Conservation (phyloP, 1,284 basidiomycete genomes). For the Inonotus obliquus region DNA sequence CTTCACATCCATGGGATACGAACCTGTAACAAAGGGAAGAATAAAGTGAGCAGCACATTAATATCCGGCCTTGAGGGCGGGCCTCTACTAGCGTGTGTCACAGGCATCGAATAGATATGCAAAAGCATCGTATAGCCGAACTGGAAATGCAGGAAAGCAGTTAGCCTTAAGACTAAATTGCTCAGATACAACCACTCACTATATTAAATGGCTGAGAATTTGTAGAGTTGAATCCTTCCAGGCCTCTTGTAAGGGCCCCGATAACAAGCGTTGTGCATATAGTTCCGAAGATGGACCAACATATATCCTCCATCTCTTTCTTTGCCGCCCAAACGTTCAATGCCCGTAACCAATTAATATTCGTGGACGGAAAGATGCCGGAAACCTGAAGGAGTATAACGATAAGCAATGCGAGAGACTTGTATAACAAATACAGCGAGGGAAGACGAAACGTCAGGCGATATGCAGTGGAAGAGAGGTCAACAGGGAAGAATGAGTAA, state of each 20-base stretch:
- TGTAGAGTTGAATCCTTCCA: conserved; percentile 52
- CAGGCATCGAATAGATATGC: conserved; percentile 64
- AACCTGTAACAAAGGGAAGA: conserved; percentile 66
- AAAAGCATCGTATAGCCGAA: conserved; percentile 71
- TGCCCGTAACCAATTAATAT: conserved; percentile 29
- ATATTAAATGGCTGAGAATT: conserved; percentile 62
- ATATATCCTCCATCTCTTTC: conserved; percentile 56
- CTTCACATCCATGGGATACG: conserved; percentile 17
- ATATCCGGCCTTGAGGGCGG: conserved; percentile 59
- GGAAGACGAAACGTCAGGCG: conserved; percentile 56
- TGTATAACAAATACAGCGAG: conserved; percentile 53
- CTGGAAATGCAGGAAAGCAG: conserved; percentile 30
- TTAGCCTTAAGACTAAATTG: neutral
- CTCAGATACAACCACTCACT: conserved; percentile 35
- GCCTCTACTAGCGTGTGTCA: conserved; percentile 46
- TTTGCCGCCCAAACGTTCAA: conserved; percentile 44
- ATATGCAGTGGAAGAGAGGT: conserved; percentile 54
- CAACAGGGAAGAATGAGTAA: conserved; percentile 50
- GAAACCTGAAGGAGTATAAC: conserved; percentile 55
- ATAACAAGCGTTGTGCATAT: conserved; percentile 60
- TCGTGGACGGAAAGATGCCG: conserved; percentile 33
- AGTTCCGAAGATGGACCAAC: conserved; percentile 67
- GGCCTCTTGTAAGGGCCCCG: conserved; percentile 57
- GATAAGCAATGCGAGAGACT: conserved; percentile 51
- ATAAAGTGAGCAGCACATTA: conserved; percentile 61